Evolutionary conservation across 202 grass and related monocot genomes (phyloP), one percentile per base, ranked within the genome.

Genomic region (Digitaria exilis): DNA sequence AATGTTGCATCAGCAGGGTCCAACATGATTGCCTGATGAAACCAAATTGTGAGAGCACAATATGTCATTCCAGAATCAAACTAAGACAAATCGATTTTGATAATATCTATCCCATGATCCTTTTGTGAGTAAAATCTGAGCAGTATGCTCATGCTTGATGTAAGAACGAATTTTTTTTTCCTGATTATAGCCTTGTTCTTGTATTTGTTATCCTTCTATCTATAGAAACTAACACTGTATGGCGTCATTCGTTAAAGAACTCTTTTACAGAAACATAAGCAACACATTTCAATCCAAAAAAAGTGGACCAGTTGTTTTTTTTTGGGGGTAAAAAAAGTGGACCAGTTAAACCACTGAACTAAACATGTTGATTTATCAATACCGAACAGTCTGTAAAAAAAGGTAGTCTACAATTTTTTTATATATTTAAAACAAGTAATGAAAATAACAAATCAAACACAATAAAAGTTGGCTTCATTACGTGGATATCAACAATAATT

Each of bases 1-100:
- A 87, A n/a, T 16, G 5, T 56, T 18, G 81, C 81, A 17, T 88
- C 75, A 3, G 39, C 34, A 42, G 81, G 69, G 18, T 84, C 86
- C 49, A 88, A 43, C 5, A 60, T 14, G 29, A 88, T 84, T 67
- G 86, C 86, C 86, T 88, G 75, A 75, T 39, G n/a, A 67, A 78
- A 73, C 9, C 21, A 71, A 71, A 71, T 71, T 13, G 16, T 30
- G 7, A 71, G 15, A 51, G 1, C 59, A 78, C 59, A 15, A 25
- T 42, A 7, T 54, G 28, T 34, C 7, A 30, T 22, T 22, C 5
- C 2, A 50, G 43, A 31, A 69, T 50, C 4, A 75, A 34, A 73
- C 41, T 9, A 55, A 10, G 16, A 12, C 4, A 43, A 24, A 74
- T 1, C 0, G 9, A 22, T 22, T 35, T 51, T 49, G 4, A 6